Evolutionary conservation across 1,284 basidiomycete genomes (phyloP).

Genomic region (Trichosporon sp.): DNA sequence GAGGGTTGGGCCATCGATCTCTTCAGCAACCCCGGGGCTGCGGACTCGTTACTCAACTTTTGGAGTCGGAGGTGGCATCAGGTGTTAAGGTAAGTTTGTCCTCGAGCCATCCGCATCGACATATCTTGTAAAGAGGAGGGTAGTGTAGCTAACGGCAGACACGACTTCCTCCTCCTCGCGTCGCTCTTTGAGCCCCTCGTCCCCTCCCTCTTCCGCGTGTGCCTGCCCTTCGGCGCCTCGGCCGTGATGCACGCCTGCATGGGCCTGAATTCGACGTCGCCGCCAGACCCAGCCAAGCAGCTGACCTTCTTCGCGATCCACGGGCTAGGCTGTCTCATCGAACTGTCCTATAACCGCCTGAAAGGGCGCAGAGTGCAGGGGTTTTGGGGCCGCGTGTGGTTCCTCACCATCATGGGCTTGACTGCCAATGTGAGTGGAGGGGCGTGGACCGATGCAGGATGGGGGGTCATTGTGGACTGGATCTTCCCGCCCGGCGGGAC

Average conservation of each 20-base stretch:
- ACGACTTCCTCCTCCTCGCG: slow-evolving; percentile 7
- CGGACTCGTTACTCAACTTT: slow-evolving; percentile 13
- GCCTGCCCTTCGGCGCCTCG: not conserved
- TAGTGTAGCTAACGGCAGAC: not conserved
- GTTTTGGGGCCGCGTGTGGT: slow-evolving; percentile 10
- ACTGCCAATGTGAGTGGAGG: slow-evolving; percentile 2
- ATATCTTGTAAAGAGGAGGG: too few relatives aligned
- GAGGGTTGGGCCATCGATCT: slow-evolving; percentile 14
- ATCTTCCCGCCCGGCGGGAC: slow-evolving; percentile 14
- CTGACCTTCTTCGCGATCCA: slow-evolving; percentile 12
- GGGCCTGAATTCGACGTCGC: not conserved
- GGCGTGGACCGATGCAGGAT: not conserved
- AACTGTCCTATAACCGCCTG: not conserved
- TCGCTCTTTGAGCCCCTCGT: not conserved
- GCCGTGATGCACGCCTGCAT: not conserved
- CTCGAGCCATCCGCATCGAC: too few relatives aligned
- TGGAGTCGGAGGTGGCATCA: slow-evolving; percentile 11
- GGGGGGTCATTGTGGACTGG: slow-evolving; percentile 8
- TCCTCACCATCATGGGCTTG: not conserved
- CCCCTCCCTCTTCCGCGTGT: not conserved
- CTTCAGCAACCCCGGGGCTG: not conserved
- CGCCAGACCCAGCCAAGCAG: not conserved
- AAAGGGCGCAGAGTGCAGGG: not conserved
- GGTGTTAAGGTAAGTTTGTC: not conserved
- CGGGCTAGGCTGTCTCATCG: not conserved